These are phyloP conservation scores for Bassia scoparia DNA, from an alignment of 148 eudicot species.

Conservation along the genomic window DNA sequence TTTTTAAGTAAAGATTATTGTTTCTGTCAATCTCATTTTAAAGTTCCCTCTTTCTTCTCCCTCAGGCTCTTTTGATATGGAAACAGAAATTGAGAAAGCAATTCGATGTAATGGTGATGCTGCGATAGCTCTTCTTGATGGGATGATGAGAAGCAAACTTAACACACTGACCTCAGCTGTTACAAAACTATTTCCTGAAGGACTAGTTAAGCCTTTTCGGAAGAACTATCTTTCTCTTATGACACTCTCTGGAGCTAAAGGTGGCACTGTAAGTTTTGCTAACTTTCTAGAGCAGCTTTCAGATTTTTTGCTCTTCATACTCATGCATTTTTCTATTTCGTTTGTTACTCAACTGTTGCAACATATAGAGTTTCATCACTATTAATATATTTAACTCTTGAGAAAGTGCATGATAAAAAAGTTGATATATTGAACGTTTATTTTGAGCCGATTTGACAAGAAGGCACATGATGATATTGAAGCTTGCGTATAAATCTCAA, in stretches of 20 bases:
- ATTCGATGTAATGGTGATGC: conserved; percentile 64
- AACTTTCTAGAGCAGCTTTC: conserved; percentile 6
- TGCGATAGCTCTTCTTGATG: conserved; percentile 69
- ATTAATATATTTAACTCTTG: too few relatives aligned
- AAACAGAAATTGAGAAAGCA: conserved; percentile 74
- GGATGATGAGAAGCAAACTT: conserved; percentile 82
- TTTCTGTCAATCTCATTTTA: background rate
- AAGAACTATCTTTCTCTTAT: conserved; percentile 84
- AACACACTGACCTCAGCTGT: conserved; percentile 49
- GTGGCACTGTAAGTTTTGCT: conserved; percentile 75
- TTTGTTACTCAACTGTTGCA: too few relatives aligned
- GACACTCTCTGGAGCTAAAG: conserved; percentile 98
- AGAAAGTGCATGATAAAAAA: too few relatives aligned
- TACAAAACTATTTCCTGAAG: conserved; percentile 64
- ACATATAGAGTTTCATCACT: too few relatives aligned
- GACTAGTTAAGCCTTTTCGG: conserved; percentile 77
- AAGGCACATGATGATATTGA: too few relatives aligned
- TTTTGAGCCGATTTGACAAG: too few relatives aligned
- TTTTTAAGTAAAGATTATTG: background rate
- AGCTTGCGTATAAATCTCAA: too few relatives aligned
- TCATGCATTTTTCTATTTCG: background rate
- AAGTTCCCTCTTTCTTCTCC: conserved; percentile 1
- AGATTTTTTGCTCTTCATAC: background rate
- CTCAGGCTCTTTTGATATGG: conserved; percentile 59
- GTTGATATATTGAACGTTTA: too few relatives aligned